Conservation (phyloP, 2,329 filamentous ascomycete genomes). For the Microascus cirrosus region DNA sequence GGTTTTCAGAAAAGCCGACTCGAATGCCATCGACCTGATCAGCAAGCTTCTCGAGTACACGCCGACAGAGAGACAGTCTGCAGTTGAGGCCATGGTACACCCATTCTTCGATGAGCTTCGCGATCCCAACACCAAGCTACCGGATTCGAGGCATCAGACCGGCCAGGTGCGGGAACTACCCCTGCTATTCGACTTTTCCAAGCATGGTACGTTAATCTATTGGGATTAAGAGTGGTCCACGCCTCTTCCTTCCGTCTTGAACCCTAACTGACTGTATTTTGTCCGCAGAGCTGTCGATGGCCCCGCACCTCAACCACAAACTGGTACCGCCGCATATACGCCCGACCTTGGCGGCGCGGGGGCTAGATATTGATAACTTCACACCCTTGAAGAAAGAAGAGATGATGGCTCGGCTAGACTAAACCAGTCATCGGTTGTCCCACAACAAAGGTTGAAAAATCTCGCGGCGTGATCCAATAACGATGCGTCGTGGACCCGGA, state of each 20-base stretch:
- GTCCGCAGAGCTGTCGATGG: slow-evolving; percentile 81
- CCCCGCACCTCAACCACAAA: slow-evolving; percentile 73
- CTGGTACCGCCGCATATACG: slow-evolving; percentile 79
- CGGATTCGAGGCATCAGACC: slow-evolving; percentile 84
- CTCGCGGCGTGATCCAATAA: background rate
- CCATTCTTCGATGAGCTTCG: slow-evolving; percentile 97
- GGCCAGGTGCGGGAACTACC: slow-evolving; percentile 74
- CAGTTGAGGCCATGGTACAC: slow-evolving; percentile 94
- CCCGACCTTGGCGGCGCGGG: slow-evolving; percentile 60
- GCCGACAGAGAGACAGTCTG: slow-evolving; percentile 84
- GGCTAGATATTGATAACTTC: slow-evolving; percentile 89
- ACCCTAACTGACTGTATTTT: slow-evolving; percentile 10
- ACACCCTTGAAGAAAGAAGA: slow-evolving; percentile 84
- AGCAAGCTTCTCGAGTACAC: slow-evolving; percentile 92
- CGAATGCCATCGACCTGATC: slow-evolving; percentile 89
- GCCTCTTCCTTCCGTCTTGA: background rate
- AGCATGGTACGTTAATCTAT: slow-evolving; percentile 59
- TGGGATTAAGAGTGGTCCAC: background rate
- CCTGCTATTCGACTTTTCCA: slow-evolving; percentile 82
- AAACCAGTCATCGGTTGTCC: slow-evolving; percentile 26
- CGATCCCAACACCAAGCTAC: slow-evolving; percentile 80
- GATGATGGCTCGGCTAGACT: slow-evolving; percentile 97
- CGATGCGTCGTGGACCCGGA: background rate
- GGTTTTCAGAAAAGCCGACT: slow-evolving; percentile 94
- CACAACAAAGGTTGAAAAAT: background rate